Base-by-base conservation (phyloP, 2,329 filamentous ascomycete genomes). In the Pseudogymnoascus sp. region DNA sequence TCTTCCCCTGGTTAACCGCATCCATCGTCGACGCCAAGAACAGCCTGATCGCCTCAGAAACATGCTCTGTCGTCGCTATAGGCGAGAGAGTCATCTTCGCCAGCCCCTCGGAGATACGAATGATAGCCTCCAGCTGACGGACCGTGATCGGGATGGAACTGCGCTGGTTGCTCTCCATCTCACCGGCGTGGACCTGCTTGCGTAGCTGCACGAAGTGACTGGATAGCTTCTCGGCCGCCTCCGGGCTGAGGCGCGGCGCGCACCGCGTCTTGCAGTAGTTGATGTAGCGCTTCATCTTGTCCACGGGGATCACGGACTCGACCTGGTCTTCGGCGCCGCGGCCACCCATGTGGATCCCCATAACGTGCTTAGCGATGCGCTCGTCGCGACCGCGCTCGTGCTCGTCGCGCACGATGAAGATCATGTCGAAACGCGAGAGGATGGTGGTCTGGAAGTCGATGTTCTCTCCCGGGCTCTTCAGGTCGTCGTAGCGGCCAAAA, bases 361-460 rank as follows among this genome's bases (percentile, higher is more conserved):
- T 96, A 73, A 99, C 93, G 84, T 99, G 95, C 74, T 89, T 93
- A 11, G 95, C 95, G 72, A 99, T 98, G 3, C 84, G 88, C 79
- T 97, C 92, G 73, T 99, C 95, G 72, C 93, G 90, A 64, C 85
- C 88, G 51, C 91, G 85, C 67, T 93, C 91, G 75, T 99, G 95
- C 67, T 96, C 92, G 75, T 99, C 95, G 70, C 90, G 91, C 67
- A 99, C 93, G 69, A 99, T 97, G 80, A 98, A 99, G 69, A 99
- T 98, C 91, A 99, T 97, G 77, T 99, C 95, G 75, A 99, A 99
- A 83, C 95, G 90, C 2, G 93, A 98, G 69, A 99, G 75, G 72
- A 99, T 98, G 3, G 95, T 99, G 0, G 95, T 99, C 74, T 99
- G 95, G 77, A 99, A 99, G 77, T 99, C 95, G 69, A 99, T 99